Base-by-base conservation (phyloP, 2,329 filamentous ascomycete species). In the Fusarium nanum region DNA sequence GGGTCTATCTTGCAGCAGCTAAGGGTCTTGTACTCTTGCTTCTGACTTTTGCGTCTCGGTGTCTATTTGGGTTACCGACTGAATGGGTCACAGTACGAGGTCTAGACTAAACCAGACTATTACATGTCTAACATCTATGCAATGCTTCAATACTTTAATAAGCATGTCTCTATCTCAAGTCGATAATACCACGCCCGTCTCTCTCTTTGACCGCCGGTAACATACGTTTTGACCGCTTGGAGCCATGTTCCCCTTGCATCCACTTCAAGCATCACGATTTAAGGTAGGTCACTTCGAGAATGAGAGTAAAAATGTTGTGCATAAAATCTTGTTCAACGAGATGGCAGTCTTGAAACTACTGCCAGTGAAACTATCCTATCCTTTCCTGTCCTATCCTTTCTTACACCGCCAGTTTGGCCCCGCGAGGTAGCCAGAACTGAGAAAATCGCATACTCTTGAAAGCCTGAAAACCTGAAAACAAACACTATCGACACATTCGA, bases 381-480 rank as follows among this genome's bases (percentile, higher is more conserved):
- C 14, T 49, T n/a, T 48, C 27, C 46, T 25, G 32, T 37, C 48
- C 48, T 16, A 40, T 40, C 52, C 56, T 44, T 70, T 63, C 59
- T 56, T 72, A 70, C 72, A 74, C 68, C 72, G 70, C 68, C 68
- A 73, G 72, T 74, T 67, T 58, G 53, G 63, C 71, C 65, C 72
- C 72, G 72, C 56, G 72, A 74, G 72, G 72, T 70, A 64, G 58
- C 70, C 58, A 72, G 56, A 70, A 59, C 56, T 57, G 47, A 62
- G 45, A 56, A 40, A 46, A 56, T 55, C 48, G 42, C 60, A 42
- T 56, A 61, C 53, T 55, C 60, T 57, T 56, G 20, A 50, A 61
- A 58, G 45, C 56, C 41, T 37, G 45, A 61, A 68, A n/a, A 11
- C 34, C 34, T 12, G 41, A 37, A 50, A 27, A 54, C 44, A 71